Evolutionary conservation across 805 yeast species (phyloP).

Genomic region (Diddensiella caesifluorescens): DNA sequence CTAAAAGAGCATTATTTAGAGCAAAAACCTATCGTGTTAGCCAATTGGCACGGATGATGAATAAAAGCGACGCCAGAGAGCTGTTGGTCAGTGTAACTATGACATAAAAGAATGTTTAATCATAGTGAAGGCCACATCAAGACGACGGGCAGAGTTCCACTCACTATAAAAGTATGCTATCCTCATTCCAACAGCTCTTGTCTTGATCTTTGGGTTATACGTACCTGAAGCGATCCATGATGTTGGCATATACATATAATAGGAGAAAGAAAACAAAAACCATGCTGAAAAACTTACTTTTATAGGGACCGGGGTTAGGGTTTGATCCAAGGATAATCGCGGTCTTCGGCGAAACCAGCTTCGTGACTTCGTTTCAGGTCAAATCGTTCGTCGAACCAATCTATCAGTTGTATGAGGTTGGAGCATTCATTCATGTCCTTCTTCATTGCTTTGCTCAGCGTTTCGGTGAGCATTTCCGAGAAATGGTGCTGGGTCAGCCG

Average conservation of each 20-base stretch:
- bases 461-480: conserved; percentile 71
- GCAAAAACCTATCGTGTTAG: too few relatives aligned
- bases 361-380: conserved; percentile 63
- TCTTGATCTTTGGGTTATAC: background rate
- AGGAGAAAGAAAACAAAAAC: background rate
- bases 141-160: conserved; percentile 3
- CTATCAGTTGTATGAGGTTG: conserved; percentile 59
- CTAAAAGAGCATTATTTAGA: too few relatives aligned
- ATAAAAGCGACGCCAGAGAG: too few relatives aligned
- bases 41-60: too few relatives aligned
- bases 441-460: conserved; percentile 43
- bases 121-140: conserved; percentile 3
- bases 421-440: conserved; percentile 60
- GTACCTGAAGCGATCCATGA: too few relatives aligned
- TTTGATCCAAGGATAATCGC: conserved; percentile 10
- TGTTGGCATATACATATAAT: too few relatives aligned
- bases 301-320: background rate
- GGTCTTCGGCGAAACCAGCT: conserved; percentile 51
- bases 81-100: conserved; percentile 22
- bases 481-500: conserved; percentile 83
- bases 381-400: conserved; percentile 76
- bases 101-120: conserved; percentile 12
- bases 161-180: conserved; percentile 8
- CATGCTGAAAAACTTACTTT: background rate
- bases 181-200: conserved; percentile 11